A percentile compares a stretch with the other conserved stretches of the same genome.
Conservation (phyloP, 2,329 filamentous ascomycete genomes). For the Diaporthe eres region DNA sequence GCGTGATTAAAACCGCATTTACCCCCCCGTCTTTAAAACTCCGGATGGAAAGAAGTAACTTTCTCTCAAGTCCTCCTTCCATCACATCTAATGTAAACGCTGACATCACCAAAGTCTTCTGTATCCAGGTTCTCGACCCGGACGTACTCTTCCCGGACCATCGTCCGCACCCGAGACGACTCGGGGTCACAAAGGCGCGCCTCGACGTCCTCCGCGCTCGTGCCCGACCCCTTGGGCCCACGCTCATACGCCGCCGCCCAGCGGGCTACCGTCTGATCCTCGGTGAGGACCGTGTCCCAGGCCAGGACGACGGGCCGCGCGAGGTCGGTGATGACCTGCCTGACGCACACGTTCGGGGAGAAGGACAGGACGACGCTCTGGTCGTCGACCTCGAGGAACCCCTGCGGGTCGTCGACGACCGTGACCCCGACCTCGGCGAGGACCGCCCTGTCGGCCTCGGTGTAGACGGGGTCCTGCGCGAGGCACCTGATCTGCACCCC, state of each 20-base stretch:
- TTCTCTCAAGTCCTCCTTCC: neutral
- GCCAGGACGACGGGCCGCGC: neutral
- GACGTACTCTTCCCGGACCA: neutral
- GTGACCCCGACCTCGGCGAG: neutral
- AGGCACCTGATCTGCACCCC: neutral
- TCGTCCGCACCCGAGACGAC: constrained; percentile 1
- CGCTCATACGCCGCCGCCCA: neutral
- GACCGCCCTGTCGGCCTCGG: neutral
- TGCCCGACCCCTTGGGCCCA: neutral
- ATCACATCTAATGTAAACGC: neutral
- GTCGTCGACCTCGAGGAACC: constrained; percentile 5
- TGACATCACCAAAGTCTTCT: neutral
- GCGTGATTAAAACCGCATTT: too few relatives aligned
- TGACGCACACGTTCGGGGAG: neutral
- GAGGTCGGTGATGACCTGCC: constrained; percentile 15
- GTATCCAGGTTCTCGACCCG: neutral
- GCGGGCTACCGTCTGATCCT: neutral
- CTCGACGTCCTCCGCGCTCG: neutral
- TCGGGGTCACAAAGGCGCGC: neutral
- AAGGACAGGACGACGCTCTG: neutral
- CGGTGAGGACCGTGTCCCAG: constrained; percentile 10
- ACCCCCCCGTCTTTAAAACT: neutral
- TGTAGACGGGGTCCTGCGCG: neutral
- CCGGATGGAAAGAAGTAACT: neutral
- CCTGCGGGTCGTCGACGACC: constrained; percentile 3